Conservation (phyloP, 495 filamentous ascomycete genomes). For the Articulospora tetracladia region DNA sequence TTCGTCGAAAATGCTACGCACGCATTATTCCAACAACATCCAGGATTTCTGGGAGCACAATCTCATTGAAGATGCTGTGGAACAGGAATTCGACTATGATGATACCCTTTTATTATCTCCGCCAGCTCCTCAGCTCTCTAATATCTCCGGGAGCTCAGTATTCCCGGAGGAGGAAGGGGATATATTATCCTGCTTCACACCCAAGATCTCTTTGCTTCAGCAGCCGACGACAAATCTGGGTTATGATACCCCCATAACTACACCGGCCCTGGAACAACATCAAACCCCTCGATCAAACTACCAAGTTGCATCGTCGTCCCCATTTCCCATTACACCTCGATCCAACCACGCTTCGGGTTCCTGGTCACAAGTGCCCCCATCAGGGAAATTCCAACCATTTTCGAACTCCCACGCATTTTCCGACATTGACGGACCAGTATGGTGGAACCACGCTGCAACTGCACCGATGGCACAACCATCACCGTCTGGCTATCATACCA, state of each 20-base stretch:
- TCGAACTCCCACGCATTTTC: neutral
- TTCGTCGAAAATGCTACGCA: conserved; percentile 12
- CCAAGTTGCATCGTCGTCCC: conserved; percentile 1
- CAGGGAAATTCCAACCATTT: neutral
- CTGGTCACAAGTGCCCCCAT: conserved; percentile 14
- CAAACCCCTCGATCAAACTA: conserved; percentile 12
- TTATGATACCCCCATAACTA: conserved; percentile 20
- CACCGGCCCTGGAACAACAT: conserved; percentile 11
- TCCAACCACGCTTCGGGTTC: conserved; percentile 4
- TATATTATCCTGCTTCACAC: neutral
- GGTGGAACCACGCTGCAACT: conserved; percentile 21
- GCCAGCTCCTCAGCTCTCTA: conserved; percentile 4
- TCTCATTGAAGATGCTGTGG: conserved; percentile 2
- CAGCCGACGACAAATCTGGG: neutral
- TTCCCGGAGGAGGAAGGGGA: neutral
- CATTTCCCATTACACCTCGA: conserved; percentile 18
- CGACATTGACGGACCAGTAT: conserved; percentile 16
- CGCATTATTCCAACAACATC: neutral
- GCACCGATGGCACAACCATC: conserved; percentile 22
- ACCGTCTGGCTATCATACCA: conserved; percentile 13
- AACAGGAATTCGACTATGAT: conserved; percentile 19
- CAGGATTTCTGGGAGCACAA: conserved; percentile 10
- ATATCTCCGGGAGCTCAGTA: neutral
- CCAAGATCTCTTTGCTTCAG: neutral
- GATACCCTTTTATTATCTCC: conserved; percentile 1